Conservation (phyloP, 192 early-diverging fungal genomes). For the Paraglomus occultum region DNA sequence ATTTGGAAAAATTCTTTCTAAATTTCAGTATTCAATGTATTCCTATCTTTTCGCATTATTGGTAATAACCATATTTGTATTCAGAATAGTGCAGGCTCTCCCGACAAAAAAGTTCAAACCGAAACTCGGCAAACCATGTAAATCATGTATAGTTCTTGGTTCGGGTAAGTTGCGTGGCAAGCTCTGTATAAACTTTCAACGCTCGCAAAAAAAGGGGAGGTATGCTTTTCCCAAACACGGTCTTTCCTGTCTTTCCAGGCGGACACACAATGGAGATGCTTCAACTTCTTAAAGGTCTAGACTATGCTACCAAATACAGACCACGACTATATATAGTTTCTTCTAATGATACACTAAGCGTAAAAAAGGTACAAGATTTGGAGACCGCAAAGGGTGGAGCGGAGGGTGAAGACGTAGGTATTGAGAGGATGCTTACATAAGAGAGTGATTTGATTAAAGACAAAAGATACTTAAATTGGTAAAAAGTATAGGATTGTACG, state of each 20-base stretch:
- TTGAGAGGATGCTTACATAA: neutral
- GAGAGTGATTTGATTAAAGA: neutral
- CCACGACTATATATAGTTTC: slow-evolving; percentile 76
- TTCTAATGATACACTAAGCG: slow-evolving; percentile 59
- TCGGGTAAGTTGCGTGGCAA: slow-evolving; percentile 24
- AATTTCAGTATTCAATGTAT: too few relatives aligned
- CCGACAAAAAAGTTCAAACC: neutral
- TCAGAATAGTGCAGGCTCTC: neutral
- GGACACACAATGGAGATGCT: slow-evolving; percentile 95
- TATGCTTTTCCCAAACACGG: slow-evolving; percentile 21
- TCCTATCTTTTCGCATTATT: slow-evolving; percentile 28
- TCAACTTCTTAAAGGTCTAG: slow-evolving; percentile 62
- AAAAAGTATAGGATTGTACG: slow-evolving; percentile 41
- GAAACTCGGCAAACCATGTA: slow-evolving; percentile 28
- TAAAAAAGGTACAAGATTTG: slow-evolving; percentile 49
- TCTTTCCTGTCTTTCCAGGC: slow-evolving; percentile 48
- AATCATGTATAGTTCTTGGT: slow-evolving; percentile 42
- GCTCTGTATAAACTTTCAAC: neutral
- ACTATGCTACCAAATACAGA: slow-evolving; percentile 50
- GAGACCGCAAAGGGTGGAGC: slow-evolving; percentile 35
- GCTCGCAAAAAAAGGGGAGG: neutral
- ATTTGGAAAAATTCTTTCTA: too few relatives aligned
- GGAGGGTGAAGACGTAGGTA: slow-evolving; percentile 23
- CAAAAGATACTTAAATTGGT: neutral
- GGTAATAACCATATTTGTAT: slow-evolving; percentile 12